phyloP scores from a whole-genome alignment of 176 grass and related monocot genomes.

The Saccharum spontaneum region DNA sequence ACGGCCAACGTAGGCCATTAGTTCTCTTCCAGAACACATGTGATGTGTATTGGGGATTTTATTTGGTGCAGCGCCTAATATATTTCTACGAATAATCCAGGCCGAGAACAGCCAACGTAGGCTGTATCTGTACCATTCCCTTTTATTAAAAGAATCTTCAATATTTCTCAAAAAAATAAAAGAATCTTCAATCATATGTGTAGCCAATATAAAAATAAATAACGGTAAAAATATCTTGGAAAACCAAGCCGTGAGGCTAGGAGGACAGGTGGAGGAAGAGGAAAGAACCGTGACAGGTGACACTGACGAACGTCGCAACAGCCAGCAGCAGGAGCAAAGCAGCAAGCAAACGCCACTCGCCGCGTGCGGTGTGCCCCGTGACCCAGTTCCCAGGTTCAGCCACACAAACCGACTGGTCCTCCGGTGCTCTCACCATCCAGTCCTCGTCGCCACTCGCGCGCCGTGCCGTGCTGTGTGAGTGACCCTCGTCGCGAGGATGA shows the following conservation, averaged over 20 bases:
- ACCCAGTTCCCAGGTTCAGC: constrained; percentile 34
- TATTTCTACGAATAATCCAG: constrained; percentile 1
- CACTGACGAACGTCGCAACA: background rate
- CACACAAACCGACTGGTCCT: constrained; percentile 36
- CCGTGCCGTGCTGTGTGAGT: constrained; percentile 21
- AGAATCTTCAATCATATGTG: background rate
- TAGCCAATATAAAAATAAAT: background rate
- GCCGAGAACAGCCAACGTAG: constrained; percentile 3
- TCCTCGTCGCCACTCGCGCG: constrained; percentile 35
- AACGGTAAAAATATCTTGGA: constrained; percentile 19
- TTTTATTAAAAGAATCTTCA: background rate
- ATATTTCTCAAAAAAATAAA: background rate
- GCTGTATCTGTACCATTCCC: background rate
- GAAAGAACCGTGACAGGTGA: background rate
- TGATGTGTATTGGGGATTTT: background rate
- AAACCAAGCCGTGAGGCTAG: background rate
- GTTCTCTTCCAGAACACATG: background rate
- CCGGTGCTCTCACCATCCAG: background rate
- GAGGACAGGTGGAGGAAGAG: background rate
- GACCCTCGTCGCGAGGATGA: constrained; percentile 40
- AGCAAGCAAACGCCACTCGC: constrained; percentile 8
- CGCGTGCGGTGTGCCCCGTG: constrained; percentile 1
- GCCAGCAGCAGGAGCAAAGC: constrained; percentile 13
- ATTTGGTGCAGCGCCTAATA: background rate
- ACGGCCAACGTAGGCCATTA: background rate